phyloP scores from a whole-genome alignment of 108 stramenopile species.

The Cyclotella atomus region DNA sequence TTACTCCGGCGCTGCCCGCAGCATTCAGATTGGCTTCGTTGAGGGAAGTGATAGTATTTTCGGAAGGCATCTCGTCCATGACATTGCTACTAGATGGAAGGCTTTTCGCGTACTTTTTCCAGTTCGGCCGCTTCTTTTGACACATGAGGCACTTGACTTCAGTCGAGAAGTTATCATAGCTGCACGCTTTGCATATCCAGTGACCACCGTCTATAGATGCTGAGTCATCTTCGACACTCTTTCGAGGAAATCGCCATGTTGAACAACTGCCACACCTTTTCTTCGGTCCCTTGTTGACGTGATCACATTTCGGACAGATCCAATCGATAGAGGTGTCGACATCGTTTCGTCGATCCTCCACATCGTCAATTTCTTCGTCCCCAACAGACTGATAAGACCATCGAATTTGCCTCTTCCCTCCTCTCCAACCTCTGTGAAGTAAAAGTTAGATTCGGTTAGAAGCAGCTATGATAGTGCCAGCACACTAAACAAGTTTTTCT shows the following conservation, averaged over 20 bases:
- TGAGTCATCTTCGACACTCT: background rate
- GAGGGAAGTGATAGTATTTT: background rate
- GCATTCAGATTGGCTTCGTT: no score
- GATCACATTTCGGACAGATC: slow-evolving; percentile 30
- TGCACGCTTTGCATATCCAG: slow-evolving; percentile 25
- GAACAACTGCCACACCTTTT: slow-evolving; percentile 28
- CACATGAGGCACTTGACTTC: slow-evolving; percentile 23
- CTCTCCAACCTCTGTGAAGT: slow-evolving; percentile 32
- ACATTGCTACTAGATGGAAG: background rate
- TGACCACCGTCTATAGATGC: slow-evolving; percentile 4
- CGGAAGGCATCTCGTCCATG: background rate
- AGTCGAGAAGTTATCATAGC: slow-evolving; percentile 20
- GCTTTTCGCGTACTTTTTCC: background rate
- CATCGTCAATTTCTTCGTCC: background rate
- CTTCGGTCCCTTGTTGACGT: slow-evolving; percentile 27
- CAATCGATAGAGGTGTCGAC: slow-evolving; percentile 14
- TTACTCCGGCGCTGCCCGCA: no score
- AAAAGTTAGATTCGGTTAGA: no score
- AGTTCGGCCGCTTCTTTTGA: slow-evolving; percentile 9
- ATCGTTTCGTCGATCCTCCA: background rate
- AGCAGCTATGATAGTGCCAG: no score
- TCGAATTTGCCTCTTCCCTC: slow-evolving; percentile 14
- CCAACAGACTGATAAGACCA: slow-evolving; percentile 4
- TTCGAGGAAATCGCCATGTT: slow-evolving; percentile 13
- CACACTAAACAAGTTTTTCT: no score